Evolutionary conservation across 1,139 yeast genomes (phyloP).

Genomic region (Yamadazyma triangularis): DNA sequence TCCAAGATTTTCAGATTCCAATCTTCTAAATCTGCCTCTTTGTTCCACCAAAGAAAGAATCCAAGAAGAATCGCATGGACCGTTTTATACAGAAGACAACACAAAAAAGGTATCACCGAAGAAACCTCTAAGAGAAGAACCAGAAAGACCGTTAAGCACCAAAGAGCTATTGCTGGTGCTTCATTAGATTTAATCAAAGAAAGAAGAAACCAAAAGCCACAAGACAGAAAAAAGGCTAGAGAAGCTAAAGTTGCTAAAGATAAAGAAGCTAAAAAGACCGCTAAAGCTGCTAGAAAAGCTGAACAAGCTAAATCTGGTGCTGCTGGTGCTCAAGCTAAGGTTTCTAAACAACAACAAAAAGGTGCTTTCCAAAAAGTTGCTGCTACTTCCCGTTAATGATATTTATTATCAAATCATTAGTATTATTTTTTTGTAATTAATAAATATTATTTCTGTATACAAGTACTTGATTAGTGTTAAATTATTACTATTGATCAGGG

Average conservation of each 20-base stretch:
- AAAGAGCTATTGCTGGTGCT: slow-evolving; percentile 99
- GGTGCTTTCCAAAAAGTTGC: slow-evolving; percentile 96
- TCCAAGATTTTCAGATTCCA: slow-evolving; percentile 99
- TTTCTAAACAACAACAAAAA: slow-evolving; percentile 84
- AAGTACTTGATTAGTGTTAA: background rate
- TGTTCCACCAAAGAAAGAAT: slow-evolving; percentile 99
- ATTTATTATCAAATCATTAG: slow-evolving; percentile 5
- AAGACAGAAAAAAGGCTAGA: slow-evolving; percentile 97
- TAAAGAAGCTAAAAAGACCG: slow-evolving; percentile 94
- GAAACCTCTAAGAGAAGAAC: slow-evolving; percentile 96
- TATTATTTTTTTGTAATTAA: slow-evolving; percentile 17
- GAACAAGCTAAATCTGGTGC: slow-evolving; percentile 86
- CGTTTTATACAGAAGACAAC: slow-evolving; percentile 98
- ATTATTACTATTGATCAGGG: background rate
- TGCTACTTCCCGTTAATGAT: slow-evolving; percentile 87
- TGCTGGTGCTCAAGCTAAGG: slow-evolving; percentile 57
- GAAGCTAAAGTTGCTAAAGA: slow-evolving; percentile 85
- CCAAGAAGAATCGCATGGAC: slow-evolving; percentile 99
- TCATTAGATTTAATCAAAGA: slow-evolving; percentile 97
- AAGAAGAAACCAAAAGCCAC: slow-evolving; percentile 95
- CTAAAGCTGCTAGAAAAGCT: slow-evolving; percentile 92
- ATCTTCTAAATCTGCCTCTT: slow-evolving; percentile 95
- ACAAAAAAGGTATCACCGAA: slow-evolving; percentile 99
- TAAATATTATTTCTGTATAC: slow-evolving; percentile 11
- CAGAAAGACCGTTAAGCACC: slow-evolving; percentile 97